A percentile compares a stretch with the other conserved stretches of the same genome.
phyloP scores from a whole-genome alignment of 768 basidiomycete genomes.

The Chlorophyllum brunneum region DNA sequence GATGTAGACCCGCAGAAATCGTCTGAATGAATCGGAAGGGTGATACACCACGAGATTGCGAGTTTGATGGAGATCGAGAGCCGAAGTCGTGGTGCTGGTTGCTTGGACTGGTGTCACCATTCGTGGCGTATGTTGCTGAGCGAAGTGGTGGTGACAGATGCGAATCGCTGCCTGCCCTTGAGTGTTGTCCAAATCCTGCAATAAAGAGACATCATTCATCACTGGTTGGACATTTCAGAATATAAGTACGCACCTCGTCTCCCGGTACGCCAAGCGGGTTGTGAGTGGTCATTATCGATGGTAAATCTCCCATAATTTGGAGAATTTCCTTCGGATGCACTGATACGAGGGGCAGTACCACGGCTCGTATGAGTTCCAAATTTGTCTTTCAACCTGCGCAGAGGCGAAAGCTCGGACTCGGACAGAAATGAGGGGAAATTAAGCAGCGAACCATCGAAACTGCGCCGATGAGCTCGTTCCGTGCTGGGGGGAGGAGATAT shows the following conservation, averaged over 20 bases:
- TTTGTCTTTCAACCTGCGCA: constrained; percentile 6
- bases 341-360: background rate
- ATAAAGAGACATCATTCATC: background rate
- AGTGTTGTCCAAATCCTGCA: background rate
- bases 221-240: background rate
- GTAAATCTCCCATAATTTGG: background rate
- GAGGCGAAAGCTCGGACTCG: constrained; percentile 5
- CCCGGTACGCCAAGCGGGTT: background rate
- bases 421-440: constrained; percentile 8
- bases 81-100: background rate
- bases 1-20: constrained; percentile 46
- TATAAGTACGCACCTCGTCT: background rate
- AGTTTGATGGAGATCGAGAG: constrained; percentile 5
- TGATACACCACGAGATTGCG: constrained; percentile 52
- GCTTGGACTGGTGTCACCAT: background rate
- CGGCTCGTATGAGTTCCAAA: constrained; percentile 1
- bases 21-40: constrained; percentile 58
- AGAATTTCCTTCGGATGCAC: constrained; percentile 9
- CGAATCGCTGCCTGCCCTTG: constrained; percentile 3
- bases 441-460: constrained; percentile 3
- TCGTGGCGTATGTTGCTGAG: constrained; percentile 1
- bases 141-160: background rate
- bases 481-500: background rate
- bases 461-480: background rate
- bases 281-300: background rate